Percentiles rank a stretch among this genome's conserved stretches.
These are phyloP conservation scores for Zygosaccharomyces kombuchaensis DNA, from an alignment of 805 yeast species.

Conservation along the genomic window DNA sequence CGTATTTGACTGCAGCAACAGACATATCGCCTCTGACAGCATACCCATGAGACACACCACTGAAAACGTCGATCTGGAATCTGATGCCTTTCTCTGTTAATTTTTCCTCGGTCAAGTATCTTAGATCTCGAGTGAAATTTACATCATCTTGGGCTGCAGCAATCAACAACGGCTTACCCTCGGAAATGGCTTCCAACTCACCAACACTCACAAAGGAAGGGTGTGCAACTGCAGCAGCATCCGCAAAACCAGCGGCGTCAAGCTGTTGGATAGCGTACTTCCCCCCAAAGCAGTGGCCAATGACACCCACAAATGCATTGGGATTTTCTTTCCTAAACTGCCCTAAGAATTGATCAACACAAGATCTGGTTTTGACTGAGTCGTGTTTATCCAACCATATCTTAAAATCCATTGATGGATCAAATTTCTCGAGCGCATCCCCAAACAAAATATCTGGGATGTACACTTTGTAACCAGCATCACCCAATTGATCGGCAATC, in stretches of 20 bases:
- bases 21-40: conserved; percentile 71
- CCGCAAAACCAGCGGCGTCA: conserved; percentile 38
- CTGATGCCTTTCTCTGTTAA: conserved; percentile 49
- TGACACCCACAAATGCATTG: conserved; percentile 49
- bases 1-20: conserved; percentile 51
- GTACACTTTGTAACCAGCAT: conserved; percentile 57
- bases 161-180: conserved; percentile 57
- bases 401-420: conserved; percentile 28
- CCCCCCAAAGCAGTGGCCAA: conserved; percentile 88
- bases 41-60: conserved; percentile 72
- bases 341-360: conserved; percentile 46
- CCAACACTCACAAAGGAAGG: conserved; percentile 69
- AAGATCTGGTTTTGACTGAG: conserved; percentile 43
- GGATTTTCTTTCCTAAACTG: conserved; percentile 41
- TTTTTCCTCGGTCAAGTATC: conserved; percentile 56
- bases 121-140: conserved; percentile 58
- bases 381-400: conserved; percentile 55
- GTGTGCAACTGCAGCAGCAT: conserved; percentile 75
- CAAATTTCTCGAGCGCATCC: conserved; percentile 37
- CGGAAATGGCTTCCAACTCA: conserved; percentile 52
- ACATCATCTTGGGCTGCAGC: conserved; percentile 71
- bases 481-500: conserved; percentile 63
- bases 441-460: conserved; percentile 72
- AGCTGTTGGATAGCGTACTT: conserved; percentile 55
- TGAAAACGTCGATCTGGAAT: conserved; percentile 58